A percentile compares a stretch with the other conserved stretches of the same genome.
Evolutionary conservation across 148 eudicot species (phyloP).

Genomic region (Persicaria maculosa): DNA sequence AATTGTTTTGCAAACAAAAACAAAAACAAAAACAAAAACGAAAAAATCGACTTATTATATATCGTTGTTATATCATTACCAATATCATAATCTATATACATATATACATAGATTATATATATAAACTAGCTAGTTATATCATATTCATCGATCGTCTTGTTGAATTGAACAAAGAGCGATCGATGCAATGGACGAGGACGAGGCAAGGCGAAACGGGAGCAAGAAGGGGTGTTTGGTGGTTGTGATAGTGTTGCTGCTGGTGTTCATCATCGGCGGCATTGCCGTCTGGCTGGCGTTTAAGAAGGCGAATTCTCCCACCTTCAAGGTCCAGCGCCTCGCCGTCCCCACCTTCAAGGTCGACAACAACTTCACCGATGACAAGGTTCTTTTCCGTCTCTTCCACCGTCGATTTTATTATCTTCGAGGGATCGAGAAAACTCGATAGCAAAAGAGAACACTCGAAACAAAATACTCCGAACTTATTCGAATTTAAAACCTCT

Average conservation of each 20-base stretch:
- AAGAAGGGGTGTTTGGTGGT: background rate
- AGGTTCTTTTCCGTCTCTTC: background rate
- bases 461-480: too few relatives aligned
- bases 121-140: background rate
- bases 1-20: too few relatives aligned
- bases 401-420: background rate
- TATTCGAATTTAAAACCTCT: too few relatives aligned
- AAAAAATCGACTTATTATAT: too few relatives aligned
- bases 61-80: too few relatives aligned
- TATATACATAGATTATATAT: background rate
- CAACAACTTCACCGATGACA: conserved; percentile 2
- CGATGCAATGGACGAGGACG: background rate
- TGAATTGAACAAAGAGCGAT: background rate
- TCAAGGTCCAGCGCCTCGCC: background rate
- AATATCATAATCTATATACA: background rate
- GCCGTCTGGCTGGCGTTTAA: background rate
- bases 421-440: too few relatives aligned
- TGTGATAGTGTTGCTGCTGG: conserved; percentile 6
- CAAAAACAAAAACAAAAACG: too few relatives aligned
- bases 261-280: background rate
- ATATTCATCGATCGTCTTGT: background rate
- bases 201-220: background rate
- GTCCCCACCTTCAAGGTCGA: background rate
- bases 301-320: background rate
- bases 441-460: too few relatives aligned